Evolutionary conservation across 73 alveolate species (phyloP).

Genomic region (Effrenium voratum): DNA sequence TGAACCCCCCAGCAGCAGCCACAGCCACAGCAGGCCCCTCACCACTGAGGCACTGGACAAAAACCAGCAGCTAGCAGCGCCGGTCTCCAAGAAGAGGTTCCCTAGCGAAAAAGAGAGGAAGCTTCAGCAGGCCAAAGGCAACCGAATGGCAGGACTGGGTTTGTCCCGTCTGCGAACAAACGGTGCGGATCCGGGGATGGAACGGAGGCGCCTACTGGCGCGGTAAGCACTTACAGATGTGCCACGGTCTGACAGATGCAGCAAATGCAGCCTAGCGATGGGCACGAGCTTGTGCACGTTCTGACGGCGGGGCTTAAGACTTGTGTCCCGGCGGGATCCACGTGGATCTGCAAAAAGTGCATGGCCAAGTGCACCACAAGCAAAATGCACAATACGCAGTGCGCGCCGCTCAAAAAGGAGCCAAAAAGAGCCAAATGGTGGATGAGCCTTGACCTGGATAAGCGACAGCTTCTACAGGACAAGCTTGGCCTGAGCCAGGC

Average conservation of each 20-base stretch:
- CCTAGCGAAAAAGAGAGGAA: neutral
- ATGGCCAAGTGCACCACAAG: neutral
- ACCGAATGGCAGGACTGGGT: neutral
- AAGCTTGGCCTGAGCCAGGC: neutral
- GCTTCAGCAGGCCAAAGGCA: neutral
- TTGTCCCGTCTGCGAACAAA: neutral
- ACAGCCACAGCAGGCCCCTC: no score
- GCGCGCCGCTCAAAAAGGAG: neutral
- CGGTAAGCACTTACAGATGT: neutral
- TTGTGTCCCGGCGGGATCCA: neutral
- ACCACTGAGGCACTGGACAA: neutral
- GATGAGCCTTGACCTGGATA: neutral
- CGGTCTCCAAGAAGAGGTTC: neutral
- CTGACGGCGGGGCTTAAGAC: neutral
- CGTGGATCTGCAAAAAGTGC: neutral
- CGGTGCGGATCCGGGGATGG: neutral
- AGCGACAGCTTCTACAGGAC: neutral
- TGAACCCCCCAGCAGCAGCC: no score
- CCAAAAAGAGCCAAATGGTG: neutral
- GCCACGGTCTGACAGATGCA: neutral
- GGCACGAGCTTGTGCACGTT: neutral
- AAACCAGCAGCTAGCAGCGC: neutral
- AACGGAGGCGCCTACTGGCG: neutral
- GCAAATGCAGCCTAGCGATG: neutral
- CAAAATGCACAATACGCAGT: neutral